Conservation (phyloP, 805 yeast genomes). For the Wickerhamomyces xylosicus region DNA sequence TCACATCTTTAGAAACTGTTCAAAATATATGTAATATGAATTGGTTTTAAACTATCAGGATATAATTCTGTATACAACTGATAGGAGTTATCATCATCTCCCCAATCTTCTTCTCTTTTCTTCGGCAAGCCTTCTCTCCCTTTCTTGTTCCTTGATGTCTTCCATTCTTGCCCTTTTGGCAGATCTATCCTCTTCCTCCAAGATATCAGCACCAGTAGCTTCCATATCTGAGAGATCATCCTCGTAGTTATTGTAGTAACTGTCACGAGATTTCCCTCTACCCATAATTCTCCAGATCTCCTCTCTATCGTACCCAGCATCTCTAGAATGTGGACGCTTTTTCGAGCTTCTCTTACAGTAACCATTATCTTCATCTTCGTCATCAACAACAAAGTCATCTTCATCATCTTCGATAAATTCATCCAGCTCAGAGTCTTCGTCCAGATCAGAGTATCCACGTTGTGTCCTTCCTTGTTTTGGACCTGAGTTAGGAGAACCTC, state of each 20-base stretch:
- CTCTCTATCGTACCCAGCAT: slow-evolving; percentile 59
- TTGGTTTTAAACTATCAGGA: too few relatives aligned
- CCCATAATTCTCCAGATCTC: slow-evolving; percentile 87
- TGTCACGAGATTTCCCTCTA: slow-evolving; percentile 41
- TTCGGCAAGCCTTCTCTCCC: slow-evolving; percentile 38
- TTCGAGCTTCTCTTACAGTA: background rate
- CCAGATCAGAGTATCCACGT: background rate
- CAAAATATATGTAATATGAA: too few relatives aligned
- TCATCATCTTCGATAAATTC: slow-evolving; percentile 32
- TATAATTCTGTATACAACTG: too few relatives aligned
- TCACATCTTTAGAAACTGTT: too few relatives aligned
- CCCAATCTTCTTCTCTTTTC: slow-evolving; percentile 36
- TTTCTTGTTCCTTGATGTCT: slow-evolving; percentile 60
- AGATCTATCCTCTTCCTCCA: slow-evolving; percentile 73
- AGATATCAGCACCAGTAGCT: slow-evolving; percentile 83
- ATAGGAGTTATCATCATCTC: slow-evolving; percentile 3
- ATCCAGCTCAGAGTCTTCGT: slow-evolving; percentile 26
- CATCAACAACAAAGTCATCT: slow-evolving; percentile 51
- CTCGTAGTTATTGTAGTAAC: slow-evolving; percentile 31
- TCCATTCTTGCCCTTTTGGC: slow-evolving; percentile 61
- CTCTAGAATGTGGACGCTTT: slow-evolving; percentile 12
- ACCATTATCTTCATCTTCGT: slow-evolving; percentile 21
- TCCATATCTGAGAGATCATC: slow-evolving; percentile 70
- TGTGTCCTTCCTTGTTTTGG: background rate
- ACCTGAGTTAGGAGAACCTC: background rate